These are phyloP conservation scores for Rhododendron henanense DNA, from an alignment of 148 eudicot genomes.

Conservation along the genomic window DNA sequence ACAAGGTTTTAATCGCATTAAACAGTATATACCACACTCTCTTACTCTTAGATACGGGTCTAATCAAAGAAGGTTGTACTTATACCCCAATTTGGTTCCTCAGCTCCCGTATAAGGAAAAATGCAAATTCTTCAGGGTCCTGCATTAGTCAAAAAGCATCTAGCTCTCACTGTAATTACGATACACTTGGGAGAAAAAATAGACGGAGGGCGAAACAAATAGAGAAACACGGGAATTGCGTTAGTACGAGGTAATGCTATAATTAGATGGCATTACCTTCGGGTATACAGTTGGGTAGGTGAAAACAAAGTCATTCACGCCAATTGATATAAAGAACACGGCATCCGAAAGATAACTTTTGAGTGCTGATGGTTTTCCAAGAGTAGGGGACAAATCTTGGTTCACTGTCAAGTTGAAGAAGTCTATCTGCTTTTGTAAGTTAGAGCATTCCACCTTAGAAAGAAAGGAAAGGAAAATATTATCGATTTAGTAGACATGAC, in stretches of 20 bases:
- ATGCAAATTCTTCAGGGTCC: not conserved
- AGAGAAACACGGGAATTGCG: not conserved
- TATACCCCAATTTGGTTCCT: not conserved
- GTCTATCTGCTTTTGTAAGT: not conserved
- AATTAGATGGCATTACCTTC: not conserved
- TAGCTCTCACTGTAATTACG: not conserved
- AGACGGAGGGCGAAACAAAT: not conserved
- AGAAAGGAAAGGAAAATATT: not conserved
- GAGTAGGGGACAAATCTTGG: not conserved
- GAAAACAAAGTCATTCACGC: not conserved
- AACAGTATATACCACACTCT: not conserved
- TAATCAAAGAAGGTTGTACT: not conserved
- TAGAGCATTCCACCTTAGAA: not conserved
- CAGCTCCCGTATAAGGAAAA: not conserved
- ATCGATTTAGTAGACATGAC: not conserved
- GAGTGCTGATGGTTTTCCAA: not conserved
- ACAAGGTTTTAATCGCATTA: not conserved
- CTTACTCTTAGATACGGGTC: no score
- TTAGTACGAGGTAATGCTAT: not conserved
- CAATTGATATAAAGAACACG: not conserved
- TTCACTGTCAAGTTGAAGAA: not conserved
- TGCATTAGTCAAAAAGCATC: not conserved
- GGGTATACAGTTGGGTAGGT: not conserved
- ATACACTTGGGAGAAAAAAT: not conserved
- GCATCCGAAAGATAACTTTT: not conserved